Base-by-base conservation (phyloP, 257 asterid species). In the Gynochthodes officinalis region DNA sequence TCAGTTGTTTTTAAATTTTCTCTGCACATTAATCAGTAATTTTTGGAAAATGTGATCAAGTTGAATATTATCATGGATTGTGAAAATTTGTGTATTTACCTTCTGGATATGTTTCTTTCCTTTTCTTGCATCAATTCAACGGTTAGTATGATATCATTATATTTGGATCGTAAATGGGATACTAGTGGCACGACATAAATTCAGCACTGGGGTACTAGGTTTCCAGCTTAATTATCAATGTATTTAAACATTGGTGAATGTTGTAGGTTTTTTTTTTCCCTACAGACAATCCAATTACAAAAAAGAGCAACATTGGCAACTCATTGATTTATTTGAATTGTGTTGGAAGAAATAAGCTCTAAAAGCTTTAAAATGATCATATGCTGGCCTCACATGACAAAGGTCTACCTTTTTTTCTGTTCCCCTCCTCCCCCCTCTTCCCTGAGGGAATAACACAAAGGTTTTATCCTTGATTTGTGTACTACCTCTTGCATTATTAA, bases 51-150 rank as follows among this genome's bases (percentile, higher is more conserved):
- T 7, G 52, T 64, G 43, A 64, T 40, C 25, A 25, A 32, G 46
- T 52, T 64, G 57, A 64, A 40, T 63, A 63, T 19, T n/a, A n/a
- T n/a, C n/a, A n/a, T n/a, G n/a, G n/a, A n/a, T 30, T 33, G 23
- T 5, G 25, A 60, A 33, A 37, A 60, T 32, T 4, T 10, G 67
- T 10, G 67, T 8, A 12, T 4, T 30, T 32, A 19, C 33, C 18
- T 61, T 2, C 15, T 32, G 44, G 28, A 32, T 35, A 15, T 61
- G 64, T 7, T 32, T 21, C 67, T 61, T 60, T 61, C 33, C 25
- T 33, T 61, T 35, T 35, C 28, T n/a, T 60, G 42, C 65, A 13
- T 60, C 32, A n/a, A 32, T 60, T 60, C 39, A 16, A 30, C 0
- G 14, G 66, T 61, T 1, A 15, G 33, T 40, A 16, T 61, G 23